Evolutionary conservation across 169 alveolate genomes (phyloP).

Genomic region (Plasmodium yoelii): DNA sequence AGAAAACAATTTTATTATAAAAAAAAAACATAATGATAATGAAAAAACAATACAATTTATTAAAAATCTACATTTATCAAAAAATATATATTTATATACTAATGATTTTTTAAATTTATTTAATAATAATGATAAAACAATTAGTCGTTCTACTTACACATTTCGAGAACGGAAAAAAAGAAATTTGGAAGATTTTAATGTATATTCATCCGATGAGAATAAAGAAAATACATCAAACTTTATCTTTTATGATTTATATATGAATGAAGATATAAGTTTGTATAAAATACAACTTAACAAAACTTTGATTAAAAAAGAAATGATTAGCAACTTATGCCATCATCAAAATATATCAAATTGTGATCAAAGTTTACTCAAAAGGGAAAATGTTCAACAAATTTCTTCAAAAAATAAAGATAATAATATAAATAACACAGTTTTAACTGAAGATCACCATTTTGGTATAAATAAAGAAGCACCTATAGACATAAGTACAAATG

Average conservation of each 20-base stretch:
- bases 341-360: no score
- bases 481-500: no score
- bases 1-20: not conserved
- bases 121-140: slow-evolving; percentile 11
- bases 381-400: no score
- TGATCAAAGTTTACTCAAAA: no score
- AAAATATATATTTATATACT: slow-evolving; percentile 47
- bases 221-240: slow-evolving; percentile 17
- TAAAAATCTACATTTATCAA: slow-evolving; percentile 22
- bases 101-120: slow-evolving; percentile 42
- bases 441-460: no score
- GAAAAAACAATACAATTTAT: slow-evolving; percentile 42
- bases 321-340: not conserved
- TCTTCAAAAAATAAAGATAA: no score
- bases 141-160: slow-evolving; percentile 15
- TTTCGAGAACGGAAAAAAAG: slow-evolving; percentile 71
- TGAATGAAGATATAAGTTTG: slow-evolving; percentile 31
- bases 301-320: slow-evolving; percentile 5
- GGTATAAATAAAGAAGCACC: no score
- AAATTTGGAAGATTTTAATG: slow-evolving; percentile 33
- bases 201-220: slow-evolving; percentile 55
- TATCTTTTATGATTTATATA: slow-evolving; percentile 64
- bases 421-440: not conserved
- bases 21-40: not conserved
- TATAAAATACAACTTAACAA: slow-evolving; percentile 20